These are phyloP conservation scores for Apiospora aurea DNA, from an alignment of 2,329 filamentous ascomycete species.

Conservation along the genomic window DNA sequence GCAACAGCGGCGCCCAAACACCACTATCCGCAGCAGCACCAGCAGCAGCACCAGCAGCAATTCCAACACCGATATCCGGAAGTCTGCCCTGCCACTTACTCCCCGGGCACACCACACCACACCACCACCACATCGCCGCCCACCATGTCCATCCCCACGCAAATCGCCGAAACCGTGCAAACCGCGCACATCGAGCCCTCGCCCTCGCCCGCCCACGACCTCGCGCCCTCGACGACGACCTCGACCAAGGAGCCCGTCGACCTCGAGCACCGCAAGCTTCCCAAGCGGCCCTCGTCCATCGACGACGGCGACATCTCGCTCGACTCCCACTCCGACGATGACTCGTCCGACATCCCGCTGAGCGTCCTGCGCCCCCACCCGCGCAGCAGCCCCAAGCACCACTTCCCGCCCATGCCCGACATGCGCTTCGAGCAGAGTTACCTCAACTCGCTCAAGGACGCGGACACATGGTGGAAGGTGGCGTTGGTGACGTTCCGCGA, in stretches of 20 bases:
- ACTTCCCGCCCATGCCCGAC: constrained; percentile 76
- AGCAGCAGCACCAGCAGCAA: neutral
- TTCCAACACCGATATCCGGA: neutral
- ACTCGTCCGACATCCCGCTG: constrained; percentile 73
- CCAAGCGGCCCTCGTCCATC: constrained; percentile 30
- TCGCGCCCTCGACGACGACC: constrained; percentile 80
- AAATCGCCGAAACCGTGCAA: constrained; percentile 82
- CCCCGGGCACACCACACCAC: neutral
- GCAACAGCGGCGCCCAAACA: neutral
- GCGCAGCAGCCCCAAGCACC: constrained; percentile 32
- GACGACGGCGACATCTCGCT: constrained; percentile 39
- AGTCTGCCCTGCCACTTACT: neutral
- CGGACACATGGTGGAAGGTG: constrained; percentile 81
- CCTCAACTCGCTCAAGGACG: constrained; percentile 82
- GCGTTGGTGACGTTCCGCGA: constrained; percentile 86
- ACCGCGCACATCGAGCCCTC: constrained; percentile 77
- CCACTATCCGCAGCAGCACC: neutral
- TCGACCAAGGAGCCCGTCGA: constrained; percentile 69
- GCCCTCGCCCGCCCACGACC: constrained; percentile 76
- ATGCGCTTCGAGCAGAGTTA: constrained; percentile 98
- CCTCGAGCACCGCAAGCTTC: constrained; percentile 37
- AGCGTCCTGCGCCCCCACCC: constrained; percentile 64
- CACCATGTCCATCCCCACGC: constrained; percentile 53
- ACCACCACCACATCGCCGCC: neutral
- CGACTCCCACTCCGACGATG: constrained; percentile 49